Conservation (phyloP, 495 filamentous ascomycete species). For the Lentithecium fluviatile region DNA sequence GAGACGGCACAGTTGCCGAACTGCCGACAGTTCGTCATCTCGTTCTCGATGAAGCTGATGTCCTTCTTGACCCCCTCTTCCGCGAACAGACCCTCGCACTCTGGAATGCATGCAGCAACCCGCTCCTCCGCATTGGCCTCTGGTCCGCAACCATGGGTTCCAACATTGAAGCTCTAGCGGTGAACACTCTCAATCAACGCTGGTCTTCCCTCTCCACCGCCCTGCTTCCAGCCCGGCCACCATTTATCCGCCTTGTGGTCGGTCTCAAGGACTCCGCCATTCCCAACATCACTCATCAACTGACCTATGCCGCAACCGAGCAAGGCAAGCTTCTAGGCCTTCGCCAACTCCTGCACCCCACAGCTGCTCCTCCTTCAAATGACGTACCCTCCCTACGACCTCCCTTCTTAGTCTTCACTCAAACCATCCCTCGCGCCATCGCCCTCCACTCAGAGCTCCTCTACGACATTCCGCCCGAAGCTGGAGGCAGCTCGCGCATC, state of each 20-base stretch:
- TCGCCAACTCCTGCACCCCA: conserved; percentile 85
- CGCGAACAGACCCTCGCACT: conserved; percentile 83
- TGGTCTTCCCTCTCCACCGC: conserved; percentile 34
- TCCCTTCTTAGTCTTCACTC: conserved; percentile 91
- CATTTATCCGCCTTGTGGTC: conserved; percentile 80
- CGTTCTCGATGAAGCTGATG: conserved; percentile 91
- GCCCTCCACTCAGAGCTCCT: conserved; percentile 86
- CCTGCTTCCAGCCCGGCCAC: conserved; percentile 39
- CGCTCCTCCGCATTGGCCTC: conserved; percentile 67
- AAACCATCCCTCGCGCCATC: conserved; percentile 85
- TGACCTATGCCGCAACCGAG: conserved; percentile 89
- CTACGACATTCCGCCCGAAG: conserved; percentile 88
- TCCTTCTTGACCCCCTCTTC: conserved; percentile 88
- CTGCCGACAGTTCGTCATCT: conserved; percentile 67
- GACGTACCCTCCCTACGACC: conserved; percentile 66
- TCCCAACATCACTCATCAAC: conserved; percentile 82
- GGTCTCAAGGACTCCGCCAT: conserved; percentile 93
- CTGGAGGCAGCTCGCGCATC: conserved; percentile 80
- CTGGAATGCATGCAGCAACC: conserved; percentile 72
- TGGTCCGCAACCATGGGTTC: conserved; percentile 98
- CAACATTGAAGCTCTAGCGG: conserved; percentile 76
- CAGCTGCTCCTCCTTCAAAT: conserved; percentile 52
- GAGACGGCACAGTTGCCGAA: conserved; percentile 45
- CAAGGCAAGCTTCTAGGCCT: conserved; percentile 90
- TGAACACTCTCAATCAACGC: conserved; percentile 58